phyloP scores from a whole-genome alignment of 257 asterid genomes.

The Primulina eburnea region DNA sequence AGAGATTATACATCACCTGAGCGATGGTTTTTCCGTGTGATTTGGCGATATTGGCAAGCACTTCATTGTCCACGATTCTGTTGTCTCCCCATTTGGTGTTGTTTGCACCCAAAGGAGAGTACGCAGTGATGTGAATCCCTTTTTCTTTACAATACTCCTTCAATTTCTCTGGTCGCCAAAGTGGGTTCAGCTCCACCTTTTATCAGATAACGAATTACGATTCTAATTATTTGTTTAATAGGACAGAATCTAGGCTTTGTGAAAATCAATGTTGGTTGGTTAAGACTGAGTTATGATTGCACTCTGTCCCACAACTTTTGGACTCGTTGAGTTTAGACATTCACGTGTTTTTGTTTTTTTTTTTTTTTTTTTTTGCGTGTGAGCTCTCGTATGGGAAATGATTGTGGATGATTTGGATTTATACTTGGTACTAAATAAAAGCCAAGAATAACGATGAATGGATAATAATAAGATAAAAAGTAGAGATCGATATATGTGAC shows the following conservation, averaged over 20 bases:
- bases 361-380: too few relatives aligned
- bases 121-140: constrained; percentile 52
- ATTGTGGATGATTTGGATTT: too few relatives aligned
- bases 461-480: too few relatives aligned
- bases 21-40: constrained; percentile 44
- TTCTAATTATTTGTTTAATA: too few relatives aligned
- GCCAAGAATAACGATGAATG: not conserved
- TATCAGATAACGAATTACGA: too few relatives aligned
- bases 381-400: too few relatives aligned
- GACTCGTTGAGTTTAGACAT: not conserved
- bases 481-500: too few relatives aligned
- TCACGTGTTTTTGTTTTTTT: too few relatives aligned
- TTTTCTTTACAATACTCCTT: constrained; percentile 45
- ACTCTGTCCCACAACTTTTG: too few relatives aligned
- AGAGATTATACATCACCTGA: constrained; percentile 33
- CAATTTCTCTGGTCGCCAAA: constrained; percentile 54
- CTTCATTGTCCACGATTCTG: constrained; percentile 43
- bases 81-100: constrained; percentile 62
- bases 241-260: too few relatives aligned
- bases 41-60: constrained; percentile 39
- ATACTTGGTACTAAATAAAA: not conserved
- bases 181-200: constrained; percentile 57
- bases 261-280: too few relatives aligned
- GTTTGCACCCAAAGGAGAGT: constrained; percentile 63
- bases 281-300: too few relatives aligned